Conservation (phyloP, 164 flowering plant genomes). For the Umbellularia californica region DNA sequence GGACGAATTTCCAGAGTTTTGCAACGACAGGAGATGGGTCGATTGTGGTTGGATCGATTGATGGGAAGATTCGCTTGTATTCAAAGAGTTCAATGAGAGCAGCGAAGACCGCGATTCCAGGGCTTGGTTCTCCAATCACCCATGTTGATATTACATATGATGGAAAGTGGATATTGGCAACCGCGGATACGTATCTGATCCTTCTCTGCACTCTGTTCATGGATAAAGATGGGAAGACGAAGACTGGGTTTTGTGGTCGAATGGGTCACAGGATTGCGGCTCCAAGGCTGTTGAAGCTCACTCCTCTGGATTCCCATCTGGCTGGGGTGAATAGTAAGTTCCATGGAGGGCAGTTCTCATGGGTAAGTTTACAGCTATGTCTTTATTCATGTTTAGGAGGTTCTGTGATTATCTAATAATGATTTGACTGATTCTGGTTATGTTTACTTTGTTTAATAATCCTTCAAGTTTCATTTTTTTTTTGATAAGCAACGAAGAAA, state of each 20-base stretch:
- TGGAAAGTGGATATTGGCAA: slow-evolving; percentile 97
- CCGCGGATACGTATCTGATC: slow-evolving; percentile 83
- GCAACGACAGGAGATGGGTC: slow-evolving; percentile 97
- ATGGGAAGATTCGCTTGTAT: slow-evolving; percentile 94
- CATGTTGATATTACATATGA: slow-evolving; percentile 98
- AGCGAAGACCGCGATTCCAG: slow-evolving; percentile 98
- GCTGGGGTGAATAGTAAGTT: slow-evolving; percentile 81
- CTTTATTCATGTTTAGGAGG: too few relatives aligned
- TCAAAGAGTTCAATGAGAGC: slow-evolving; percentile 83
- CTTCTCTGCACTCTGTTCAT: slow-evolving; percentile 82
- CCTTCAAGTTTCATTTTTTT: too few relatives aligned
- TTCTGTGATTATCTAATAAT: too few relatives aligned
- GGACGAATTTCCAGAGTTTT: slow-evolving; percentile 88
- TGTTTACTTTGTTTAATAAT: too few relatives aligned
- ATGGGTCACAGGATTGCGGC: slow-evolving; percentile 91
- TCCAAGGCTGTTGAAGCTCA: slow-evolving; percentile 88
- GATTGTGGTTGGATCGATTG: slow-evolving; percentile 91
- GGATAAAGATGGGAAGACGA: slow-evolving; percentile 84
- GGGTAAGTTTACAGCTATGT: slow-evolving; percentile 40
- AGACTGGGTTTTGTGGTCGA: slow-evolving; percentile 85
- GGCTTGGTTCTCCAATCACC: slow-evolving; percentile 92
- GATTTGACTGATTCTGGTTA: too few relatives aligned
- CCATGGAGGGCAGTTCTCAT: slow-evolving; percentile 90
- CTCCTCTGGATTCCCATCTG: slow-evolving; percentile 82
- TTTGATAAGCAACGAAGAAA: too few relatives aligned